Base-by-base conservation (phyloP, 768 basidiomycete species). In the Lentinula detonsa region DNA sequence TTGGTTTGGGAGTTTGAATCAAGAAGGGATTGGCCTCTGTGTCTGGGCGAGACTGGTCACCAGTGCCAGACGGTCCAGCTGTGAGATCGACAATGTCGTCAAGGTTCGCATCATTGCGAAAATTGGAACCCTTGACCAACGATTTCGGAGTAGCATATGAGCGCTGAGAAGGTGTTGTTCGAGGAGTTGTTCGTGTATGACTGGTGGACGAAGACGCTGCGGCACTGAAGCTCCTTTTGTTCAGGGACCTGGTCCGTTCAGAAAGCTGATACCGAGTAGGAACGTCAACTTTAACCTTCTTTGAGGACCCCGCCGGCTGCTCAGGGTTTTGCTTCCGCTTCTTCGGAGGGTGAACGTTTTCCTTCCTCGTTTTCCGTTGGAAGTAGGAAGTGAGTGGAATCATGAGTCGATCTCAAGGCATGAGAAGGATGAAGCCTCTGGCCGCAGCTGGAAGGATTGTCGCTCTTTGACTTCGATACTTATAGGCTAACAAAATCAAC, bases 361-460 rank as follows among this genome's bases (percentile, higher is more conserved):
- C 59, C 40, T 60, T 53, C 18, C 57, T 62, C 46, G 61, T 57
- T 21, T 63, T 63, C 13, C 21, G 53, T 39, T 60, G 15, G 31
- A 67, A 67, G 58, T 65, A 67, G 1, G 63, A 59, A 5, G 66
- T 67, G 13, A 67, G 66, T 2, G 66, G 65, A 11, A 39, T 28
- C 23, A 23, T 40, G 28, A 21, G 33, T 34, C 1, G 3, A 15
- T 51, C 11, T 34, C 50, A 51, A 11, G 8, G 21, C 28, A 51
- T 11, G 15, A 0, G 23, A 13, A 34, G 34, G 11, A 31, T 51
- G 21, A 13, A 31, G 5, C 13, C 18, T 35, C 15, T 34, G 31
- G 33, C 31, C 16, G n/a, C 6, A 7, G 15, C 13, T 35, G 15
- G 13, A 16, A 15, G 33, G 51, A 6, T 45, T 56, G 31, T 10